Percentiles rank a stretch among this genome's conserved stretches.
These are phyloP conservation scores for Saccharum hybrid DNA, from an alignment of 202 grass and related monocot species.

Conservation along the genomic window DNA sequence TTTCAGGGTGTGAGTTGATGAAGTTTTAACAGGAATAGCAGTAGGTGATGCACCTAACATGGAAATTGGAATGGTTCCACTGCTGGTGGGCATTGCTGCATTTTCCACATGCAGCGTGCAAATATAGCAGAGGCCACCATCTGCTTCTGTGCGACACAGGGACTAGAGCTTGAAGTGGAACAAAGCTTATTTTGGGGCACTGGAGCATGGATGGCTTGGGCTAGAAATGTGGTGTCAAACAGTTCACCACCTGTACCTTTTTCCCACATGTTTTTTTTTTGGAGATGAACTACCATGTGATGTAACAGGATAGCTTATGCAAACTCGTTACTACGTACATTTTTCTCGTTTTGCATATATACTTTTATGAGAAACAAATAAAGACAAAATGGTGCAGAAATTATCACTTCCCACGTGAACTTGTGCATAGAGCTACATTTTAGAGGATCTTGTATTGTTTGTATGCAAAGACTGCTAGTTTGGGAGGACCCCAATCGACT, in stretches of 20 bases:
- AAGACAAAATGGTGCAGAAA: background rate
- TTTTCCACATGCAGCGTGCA: conserved; percentile 50
- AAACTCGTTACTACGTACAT: too few relatives aligned
- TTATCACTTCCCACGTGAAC: too few relatives aligned
- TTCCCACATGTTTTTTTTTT: conserved; percentile 9
- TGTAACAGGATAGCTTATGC: background rate
- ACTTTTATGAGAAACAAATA: background rate
- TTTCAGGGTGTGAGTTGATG: conserved; percentile 28
- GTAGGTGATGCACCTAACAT: conserved; percentile 38
- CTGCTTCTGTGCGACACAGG: conserved; percentile 40
- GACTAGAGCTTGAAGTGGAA: conserved; percentile 44
- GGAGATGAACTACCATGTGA: background rate
- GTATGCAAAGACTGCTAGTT: conserved; percentile 28
- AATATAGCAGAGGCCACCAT: background rate
- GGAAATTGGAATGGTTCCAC: background rate
- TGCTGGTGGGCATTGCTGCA: background rate
- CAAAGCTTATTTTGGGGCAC: conserved; percentile 26
- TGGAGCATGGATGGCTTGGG: conserved; percentile 32
- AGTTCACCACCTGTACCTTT: conserved; percentile 24
- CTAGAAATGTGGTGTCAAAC: conserved; percentile 35
- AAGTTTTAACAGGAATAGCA: conserved; percentile 40
- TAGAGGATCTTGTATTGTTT: background rate
- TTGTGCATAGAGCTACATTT: background rate
- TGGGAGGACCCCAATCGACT: conserved; percentile 36
- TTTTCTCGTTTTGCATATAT: background rate